These are phyloP conservation scores for Monilinia fructigena DNA, from an alignment of 2,329 filamentous ascomycete species.

Conservation along the genomic window DNA sequence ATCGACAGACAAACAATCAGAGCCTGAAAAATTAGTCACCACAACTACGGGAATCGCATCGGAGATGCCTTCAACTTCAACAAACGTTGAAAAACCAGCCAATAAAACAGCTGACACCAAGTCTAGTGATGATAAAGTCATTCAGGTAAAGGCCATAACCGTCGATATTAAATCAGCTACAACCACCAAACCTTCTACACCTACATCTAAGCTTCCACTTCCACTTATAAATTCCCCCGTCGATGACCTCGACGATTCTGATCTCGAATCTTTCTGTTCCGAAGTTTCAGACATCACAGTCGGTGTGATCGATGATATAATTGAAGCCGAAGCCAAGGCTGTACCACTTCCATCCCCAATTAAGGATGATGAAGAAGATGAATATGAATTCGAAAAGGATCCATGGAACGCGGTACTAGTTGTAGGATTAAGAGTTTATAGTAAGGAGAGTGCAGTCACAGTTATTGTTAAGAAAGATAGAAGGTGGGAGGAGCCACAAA, in stretches of 20 bases:
- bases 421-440: constrained; percentile 60
- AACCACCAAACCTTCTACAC: neutral
- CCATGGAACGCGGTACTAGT: constrained; percentile 64
- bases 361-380: constrained; percentile 46
- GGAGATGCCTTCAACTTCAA: neutral
- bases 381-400: constrained; percentile 54
- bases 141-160: constrained; percentile 14
- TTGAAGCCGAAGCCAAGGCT: constrained; percentile 26
- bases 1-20: neutral
- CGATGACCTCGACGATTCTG: constrained; percentile 19
- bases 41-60: neutral
- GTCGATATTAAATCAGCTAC: neutral
- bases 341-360: constrained; percentile 24
- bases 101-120: neutral
- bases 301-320: constrained; percentile 28
- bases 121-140: constrained; percentile 2
- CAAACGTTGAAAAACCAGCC: too few relatives aligned
- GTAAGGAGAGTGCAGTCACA: constrained; percentile 44
- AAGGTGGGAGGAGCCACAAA: constrained; percentile 30
- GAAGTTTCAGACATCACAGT: constrained; percentile 30
- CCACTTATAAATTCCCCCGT: neutral
- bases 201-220: neutral
- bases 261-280: constrained; percentile 30
- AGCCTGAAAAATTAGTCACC: neutral
- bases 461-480: constrained; percentile 34